Base-by-base conservation (phyloP, 768 basidiomycete species). In the Rhodotorula diobovata region DNA sequence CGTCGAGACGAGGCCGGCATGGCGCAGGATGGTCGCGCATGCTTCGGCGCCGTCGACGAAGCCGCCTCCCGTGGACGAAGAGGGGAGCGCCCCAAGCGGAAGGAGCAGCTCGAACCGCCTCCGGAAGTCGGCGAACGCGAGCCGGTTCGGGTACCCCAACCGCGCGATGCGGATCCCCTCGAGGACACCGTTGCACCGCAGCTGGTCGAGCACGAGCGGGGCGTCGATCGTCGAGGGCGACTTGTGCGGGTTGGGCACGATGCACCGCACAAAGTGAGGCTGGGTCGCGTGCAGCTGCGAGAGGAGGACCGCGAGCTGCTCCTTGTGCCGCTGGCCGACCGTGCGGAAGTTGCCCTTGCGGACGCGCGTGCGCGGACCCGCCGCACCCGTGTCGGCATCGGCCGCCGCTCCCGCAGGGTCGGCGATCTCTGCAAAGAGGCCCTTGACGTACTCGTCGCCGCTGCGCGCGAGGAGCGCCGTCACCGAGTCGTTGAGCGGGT, bases 31-130 rank as follows among this genome's bases (percentile, higher is more conserved):
- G 12, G 90, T 86, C 46, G 90, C 83, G 76, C 90, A 95, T 4
- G 96, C 93, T 79, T 94, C 93, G 14, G 94, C 87, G 18, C 95
- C 94, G 75, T 99, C 96, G 90, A 99, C 94, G 79, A 98, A 99
- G 9, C 25, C 48, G 11, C 95, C 96, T 30, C 87, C 41, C 41
- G n/a, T n/a, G n/a, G n/a, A n/a, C n/a, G 41, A 43, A 12, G 41
- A 87, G 0, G 93, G 93, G 66, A 97, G 89, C 74, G 66, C 16
- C 16, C 62, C 67, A n/a, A 11, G 91, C 0, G 95, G 93, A 0
- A 93, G 93, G 73, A 99, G 85, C 34, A 96, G 88, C 79, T 97
- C 95, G 79, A 98, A 99, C 18, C 95, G 90, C 74, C 95, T 91
- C 37, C 94, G 88, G 83, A 98, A 98, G 80, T 99, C 96, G 70